A percentile compares a stretch with the other conserved stretches of the same genome.
Conservation (phyloP, 2,329 filamentous ascomycete species). For the Penicillium corylophilum region DNA sequence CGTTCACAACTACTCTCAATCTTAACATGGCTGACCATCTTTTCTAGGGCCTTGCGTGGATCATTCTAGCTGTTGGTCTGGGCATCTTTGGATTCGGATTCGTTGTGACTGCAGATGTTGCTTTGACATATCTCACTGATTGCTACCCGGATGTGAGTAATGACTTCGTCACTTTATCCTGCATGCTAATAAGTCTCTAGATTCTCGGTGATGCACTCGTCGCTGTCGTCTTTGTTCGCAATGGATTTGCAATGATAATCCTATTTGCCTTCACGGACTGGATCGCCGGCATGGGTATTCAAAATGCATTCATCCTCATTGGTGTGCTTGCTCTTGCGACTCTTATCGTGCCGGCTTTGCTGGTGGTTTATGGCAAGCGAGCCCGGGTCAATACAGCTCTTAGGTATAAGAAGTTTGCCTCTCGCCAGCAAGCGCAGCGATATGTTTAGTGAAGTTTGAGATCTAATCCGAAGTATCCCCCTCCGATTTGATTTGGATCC, state of each 20-base stretch:
- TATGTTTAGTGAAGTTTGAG: not conserved
- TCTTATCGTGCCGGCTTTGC: slow-evolving; percentile 1
- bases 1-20: not conserved
- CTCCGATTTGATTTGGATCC: not conserved
- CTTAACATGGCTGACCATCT: not conserved
- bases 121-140: slow-evolving; percentile 12
- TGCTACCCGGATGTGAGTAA: slow-evolving; percentile 6
- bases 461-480: not conserved
- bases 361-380: slow-evolving; percentile 7
- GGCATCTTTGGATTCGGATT: slow-evolving; percentile 15
- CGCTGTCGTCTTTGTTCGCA: slow-evolving; percentile 12
- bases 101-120: slow-evolving; percentile 9
- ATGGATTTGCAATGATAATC: slow-evolving; percentile 3
- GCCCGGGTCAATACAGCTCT: not conserved
- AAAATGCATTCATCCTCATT: slow-evolving; percentile 11
- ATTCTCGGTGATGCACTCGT: slow-evolving; percentile 11
- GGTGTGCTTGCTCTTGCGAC: slow-evolving; percentile 3
- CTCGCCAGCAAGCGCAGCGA: not conserved
- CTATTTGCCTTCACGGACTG: slow-evolving; percentile 4
- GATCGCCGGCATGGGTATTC: slow-evolving; percentile 7
- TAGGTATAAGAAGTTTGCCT: slow-evolving; percentile 7
- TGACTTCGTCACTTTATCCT: not conserved
- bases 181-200: not conserved
- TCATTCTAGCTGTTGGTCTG: slow-evolving; percentile 7
- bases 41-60: slow-evolving; percentile 4